Base-by-base conservation (phyloP, 805 yeast species). In the Ogataea paraovalis region DNA sequence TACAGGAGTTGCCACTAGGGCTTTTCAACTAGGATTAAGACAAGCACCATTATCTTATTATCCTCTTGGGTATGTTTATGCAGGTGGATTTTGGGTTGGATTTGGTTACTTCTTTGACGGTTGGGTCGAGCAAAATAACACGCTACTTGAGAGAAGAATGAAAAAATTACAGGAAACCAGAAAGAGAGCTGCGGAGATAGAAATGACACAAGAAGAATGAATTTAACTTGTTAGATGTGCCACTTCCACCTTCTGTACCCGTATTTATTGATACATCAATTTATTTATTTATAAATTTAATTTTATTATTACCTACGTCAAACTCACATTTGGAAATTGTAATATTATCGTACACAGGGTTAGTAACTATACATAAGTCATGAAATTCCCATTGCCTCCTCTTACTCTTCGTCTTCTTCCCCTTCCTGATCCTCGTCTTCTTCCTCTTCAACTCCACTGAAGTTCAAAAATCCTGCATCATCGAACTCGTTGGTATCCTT, bases 1-100 rank as follows among this genome's bases (percentile, higher is more conserved):
- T n/a, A 34, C 12, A 39, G 75, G 77, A 41, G 66, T 68, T 28
- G 58, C 65, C 33, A 74, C 68, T 12, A 72, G 78, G 64, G 73
- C 71, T 3, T 69, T 68, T 53, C 78, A 74, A 56, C 50, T 69
- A 48, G 78, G 77, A 32, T 60, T 74, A 27, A 63, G 71, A 54
- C 68, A 71, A 51, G 68, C 67, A 47, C 73, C 76, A 25, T 56
- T 68, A 48, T 47, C 61, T 4, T 60, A 60, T 48, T 62, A 66
- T 44, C 75, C 73, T 41, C 44, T 65, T 49, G 78, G 75, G 16
- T 73, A 69, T 49, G 65, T 67, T 4, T 67, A 64, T 47, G 72
- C 76, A 16, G 77, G 72, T n/a, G 74, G 67, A 5, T 60, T 69
- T 48, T 72, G 76, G 72, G 65, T 69, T 4, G 74, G 67, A 2